Conservation (phyloP, 371 early-diverging fungal species). For the Smittium culicis region DNA sequence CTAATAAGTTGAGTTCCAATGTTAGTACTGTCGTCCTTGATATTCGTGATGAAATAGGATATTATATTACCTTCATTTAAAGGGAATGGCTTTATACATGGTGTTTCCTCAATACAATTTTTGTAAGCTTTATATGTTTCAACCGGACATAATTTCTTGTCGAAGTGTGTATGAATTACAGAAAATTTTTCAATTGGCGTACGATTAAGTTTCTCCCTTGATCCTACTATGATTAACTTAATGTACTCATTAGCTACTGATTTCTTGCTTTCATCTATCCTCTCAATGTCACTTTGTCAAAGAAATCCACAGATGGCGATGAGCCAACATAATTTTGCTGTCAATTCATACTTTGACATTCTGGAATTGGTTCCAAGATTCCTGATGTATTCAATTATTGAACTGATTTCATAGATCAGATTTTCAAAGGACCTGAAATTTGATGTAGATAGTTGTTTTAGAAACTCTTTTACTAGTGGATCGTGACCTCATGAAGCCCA, state of each 20-base stretch:
- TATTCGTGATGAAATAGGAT: background rate
- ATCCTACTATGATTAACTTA: background rate
- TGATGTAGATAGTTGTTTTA: background rate
- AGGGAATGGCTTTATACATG: background rate
- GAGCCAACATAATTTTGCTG: background rate
- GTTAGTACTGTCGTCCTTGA: background rate
- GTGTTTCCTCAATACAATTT: background rate
- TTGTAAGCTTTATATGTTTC: background rate
- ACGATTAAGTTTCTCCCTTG: background rate
- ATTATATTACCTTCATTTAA: background rate
- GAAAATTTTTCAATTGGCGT: background rate
- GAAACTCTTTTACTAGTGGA: background rate
- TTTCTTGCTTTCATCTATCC: background rate
- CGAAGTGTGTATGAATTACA: background rate
- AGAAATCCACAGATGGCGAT: slow-evolving; percentile 2
- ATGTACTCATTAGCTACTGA: background rate
- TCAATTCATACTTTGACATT: background rate
- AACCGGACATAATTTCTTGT: background rate
- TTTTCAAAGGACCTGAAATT: background rate
- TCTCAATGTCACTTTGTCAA: background rate
- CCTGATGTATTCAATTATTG: background rate
- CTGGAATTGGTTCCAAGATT: background rate
- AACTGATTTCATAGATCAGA: background rate
- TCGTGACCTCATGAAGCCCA: background rate
- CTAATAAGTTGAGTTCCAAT: background rate